phyloP scores from a whole-genome alignment of 1,139 yeast genomes.

The Meyerozyma carpophila region DNA sequence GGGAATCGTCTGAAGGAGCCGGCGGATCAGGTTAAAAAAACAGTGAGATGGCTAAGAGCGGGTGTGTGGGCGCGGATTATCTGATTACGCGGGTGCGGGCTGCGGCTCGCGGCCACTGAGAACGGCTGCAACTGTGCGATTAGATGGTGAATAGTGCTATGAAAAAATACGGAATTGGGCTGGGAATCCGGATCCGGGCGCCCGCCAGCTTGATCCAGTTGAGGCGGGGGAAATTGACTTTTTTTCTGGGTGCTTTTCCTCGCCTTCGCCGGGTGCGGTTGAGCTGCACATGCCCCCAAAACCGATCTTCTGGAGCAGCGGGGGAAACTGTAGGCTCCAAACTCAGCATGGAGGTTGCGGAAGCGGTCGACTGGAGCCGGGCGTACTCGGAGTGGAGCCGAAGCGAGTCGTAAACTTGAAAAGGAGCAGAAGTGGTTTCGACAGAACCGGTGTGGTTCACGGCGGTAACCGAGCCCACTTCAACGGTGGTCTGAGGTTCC shows the following conservation, averaged over 20 bases:
- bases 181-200: not conserved
- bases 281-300: no score
- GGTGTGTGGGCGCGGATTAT: no score
- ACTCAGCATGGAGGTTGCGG: no score
- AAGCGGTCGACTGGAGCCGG: no score
- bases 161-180: not conserved
- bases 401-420: no score
- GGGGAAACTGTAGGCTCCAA: no score
- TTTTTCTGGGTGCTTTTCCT: not conserved
- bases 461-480: no score
- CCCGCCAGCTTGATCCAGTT: not conserved
- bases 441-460: no score
- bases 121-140: not conserved
- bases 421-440: no score
- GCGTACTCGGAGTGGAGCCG: no score
- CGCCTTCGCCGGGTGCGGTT: not conserved
- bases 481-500: not conserved
- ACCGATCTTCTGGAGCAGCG: no score
- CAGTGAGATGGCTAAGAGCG: not conserved
- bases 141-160: not conserved
- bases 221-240: not conserved
- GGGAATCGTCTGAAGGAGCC: not conserved
- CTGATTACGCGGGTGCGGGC: no score
- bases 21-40: not conserved
- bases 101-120: not conserved